Conservation (phyloP, 106 monocot species). For the Cymbidium sinense region DNA sequence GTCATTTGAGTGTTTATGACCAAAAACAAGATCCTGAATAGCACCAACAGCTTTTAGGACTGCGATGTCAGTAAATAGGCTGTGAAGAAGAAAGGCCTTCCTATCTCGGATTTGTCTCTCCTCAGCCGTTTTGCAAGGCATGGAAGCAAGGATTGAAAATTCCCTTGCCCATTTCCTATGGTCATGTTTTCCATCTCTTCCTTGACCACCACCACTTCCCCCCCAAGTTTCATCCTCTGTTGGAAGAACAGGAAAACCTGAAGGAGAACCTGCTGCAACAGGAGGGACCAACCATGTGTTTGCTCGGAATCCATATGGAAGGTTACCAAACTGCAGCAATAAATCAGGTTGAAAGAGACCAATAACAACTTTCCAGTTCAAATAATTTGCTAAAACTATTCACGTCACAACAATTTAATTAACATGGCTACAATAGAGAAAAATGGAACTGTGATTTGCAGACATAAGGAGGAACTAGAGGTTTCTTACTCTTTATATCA, state of each 20-base stretch:
- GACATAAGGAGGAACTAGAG: background rate
- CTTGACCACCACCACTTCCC: constrained; percentile 85
- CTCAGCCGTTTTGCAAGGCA: constrained; percentile 91
- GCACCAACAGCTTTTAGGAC: constrained; percentile 59
- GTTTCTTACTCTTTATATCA: too few relatives aligned
- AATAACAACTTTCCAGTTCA: background rate
- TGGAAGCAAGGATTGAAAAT: constrained; percentile 59
- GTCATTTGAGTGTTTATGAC: constrained; percentile 13
- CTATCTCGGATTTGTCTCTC: constrained; percentile 87
- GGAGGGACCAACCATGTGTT: constrained; percentile 98
- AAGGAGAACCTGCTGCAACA: constrained; percentile 51
- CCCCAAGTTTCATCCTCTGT: constrained; percentile 84
- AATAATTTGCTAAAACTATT: background rate
- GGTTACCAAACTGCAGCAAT: constrained; percentile 81
- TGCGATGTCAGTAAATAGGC: constrained; percentile 82
- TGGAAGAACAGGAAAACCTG: constrained; percentile 64
- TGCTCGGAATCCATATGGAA: constrained; percentile 95
- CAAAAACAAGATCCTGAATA: constrained; percentile 38
- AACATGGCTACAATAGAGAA: background rate
- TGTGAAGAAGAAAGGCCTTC: constrained; percentile 88
- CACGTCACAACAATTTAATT: background rate
- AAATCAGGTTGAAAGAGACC: background rate
- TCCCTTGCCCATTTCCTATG: constrained; percentile 68
- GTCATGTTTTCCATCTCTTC: constrained; percentile 63
- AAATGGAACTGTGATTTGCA: background rate